phyloP scores from a whole-genome alignment of 2,329 filamentous ascomycete genomes.

The Magnaporthiopsis poae region DNA sequence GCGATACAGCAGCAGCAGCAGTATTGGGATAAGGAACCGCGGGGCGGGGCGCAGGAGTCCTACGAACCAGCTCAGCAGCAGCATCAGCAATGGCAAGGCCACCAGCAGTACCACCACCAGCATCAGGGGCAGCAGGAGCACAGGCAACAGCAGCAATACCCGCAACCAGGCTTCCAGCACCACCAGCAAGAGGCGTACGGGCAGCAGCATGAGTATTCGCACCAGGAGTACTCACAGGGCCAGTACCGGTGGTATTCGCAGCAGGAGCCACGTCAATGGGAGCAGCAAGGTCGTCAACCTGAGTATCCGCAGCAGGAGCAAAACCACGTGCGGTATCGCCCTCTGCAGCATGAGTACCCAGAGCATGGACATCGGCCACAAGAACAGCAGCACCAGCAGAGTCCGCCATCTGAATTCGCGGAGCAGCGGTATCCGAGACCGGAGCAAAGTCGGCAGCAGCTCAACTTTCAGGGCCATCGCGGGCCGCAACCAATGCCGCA shows the following conservation, averaged over 20 bases:
- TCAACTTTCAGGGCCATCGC: neutral
- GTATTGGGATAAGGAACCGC: neutral
- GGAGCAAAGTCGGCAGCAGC: neutral
- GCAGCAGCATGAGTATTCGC: conserved; percentile 1
- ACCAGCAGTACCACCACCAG: neutral
- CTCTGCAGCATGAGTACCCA: neutral
- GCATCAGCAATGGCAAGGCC: neutral
- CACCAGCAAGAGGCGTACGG: neutral
- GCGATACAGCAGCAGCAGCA: neutral
- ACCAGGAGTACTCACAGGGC: neutral
- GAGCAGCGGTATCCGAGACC: neutral
- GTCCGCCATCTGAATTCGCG: neutral
- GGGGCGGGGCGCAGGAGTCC: neutral
- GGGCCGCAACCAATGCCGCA: neutral
- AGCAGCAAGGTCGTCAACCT: neutral
- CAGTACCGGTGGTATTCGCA: neutral
- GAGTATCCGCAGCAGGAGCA: neutral
- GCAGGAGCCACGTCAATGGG: neutral
- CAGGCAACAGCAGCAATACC: neutral
- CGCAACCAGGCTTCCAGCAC: neutral
- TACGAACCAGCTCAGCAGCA: conserved; percentile 1
- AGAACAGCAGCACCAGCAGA: neutral
- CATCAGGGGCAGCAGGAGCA: neutral
- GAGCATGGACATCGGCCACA: neutral
- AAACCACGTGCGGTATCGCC: too few relatives aligned